Evolutionary conservation across 495 filamentous ascomycete species (phyloP), one percentile per base, ranked within the genome.

Genomic region (Friedmanniomyces simplex): DNA sequence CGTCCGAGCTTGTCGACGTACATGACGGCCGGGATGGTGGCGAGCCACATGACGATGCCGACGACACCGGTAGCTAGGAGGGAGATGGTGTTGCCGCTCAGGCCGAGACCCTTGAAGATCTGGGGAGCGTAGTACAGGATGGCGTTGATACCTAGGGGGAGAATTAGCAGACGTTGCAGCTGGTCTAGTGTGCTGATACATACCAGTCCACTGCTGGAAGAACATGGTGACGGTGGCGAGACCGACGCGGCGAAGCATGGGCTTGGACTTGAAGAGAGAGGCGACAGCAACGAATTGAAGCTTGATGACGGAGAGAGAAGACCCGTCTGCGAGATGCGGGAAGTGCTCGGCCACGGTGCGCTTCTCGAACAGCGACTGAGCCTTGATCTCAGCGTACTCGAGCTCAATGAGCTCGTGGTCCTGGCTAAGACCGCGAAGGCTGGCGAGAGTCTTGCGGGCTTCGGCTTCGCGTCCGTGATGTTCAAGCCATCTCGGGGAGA

Each of bases 311-410:
- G 81, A 85, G 76, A 72, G 76, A 5, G 76, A 68, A 1, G 77
- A 84, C 50, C 76, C 74, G 45, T 84, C 80, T 1, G 76, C 75
- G 6, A 88, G 65, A 14, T 82, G 67, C 4, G 87, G 87, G 71
- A 86, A 94, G 34, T 86, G 73, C 62, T 86, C 82, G 1, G 79
- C 78, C 0, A 84, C 75, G 26, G 80, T 85, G 16, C 85, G 79
- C 71, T 90, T 88, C 71, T 93, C 88, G 54, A 91, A 87, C 52
- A 83, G 76, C 4, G 83, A 83, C 55, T 88, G 86, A 0, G 87
- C 85, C 67, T 85, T 84, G 69, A 95, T 90, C 66, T 93, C 89
- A 28, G 88, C 75, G 67, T 84, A 90, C 63, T 91, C 89, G 25
- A 87, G 77, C 64, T 85, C 76, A 46, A 93, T 79, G 0, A 82